A percentile compares a stretch with the other conserved stretches of the same genome.
Conservation (phyloP, 179 eudicot genomes). For the Actinidia polygama region DNA sequence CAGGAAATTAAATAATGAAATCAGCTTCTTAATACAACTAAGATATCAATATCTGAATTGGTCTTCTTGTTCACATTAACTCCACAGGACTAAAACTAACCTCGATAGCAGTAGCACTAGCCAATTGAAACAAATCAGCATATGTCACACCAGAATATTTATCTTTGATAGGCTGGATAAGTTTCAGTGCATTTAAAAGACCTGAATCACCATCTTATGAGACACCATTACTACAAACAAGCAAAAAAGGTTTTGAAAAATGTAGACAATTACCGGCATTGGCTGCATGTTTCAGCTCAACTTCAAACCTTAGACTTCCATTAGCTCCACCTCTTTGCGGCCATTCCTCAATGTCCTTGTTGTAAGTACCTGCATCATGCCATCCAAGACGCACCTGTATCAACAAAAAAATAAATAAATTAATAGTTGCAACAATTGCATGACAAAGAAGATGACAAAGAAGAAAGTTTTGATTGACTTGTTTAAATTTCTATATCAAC, state of each 20-base stretch:
- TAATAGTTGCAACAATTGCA: background rate
- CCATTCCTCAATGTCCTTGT: conserved; percentile 92
- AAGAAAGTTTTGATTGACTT: background rate
- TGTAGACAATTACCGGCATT: conserved; percentile 67
- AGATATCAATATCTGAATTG: conserved; percentile 3
- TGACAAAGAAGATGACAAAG: background rate
- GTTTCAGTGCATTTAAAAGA: conserved; percentile 92
- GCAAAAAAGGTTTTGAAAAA: background rate
- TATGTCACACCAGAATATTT: conserved; percentile 86
- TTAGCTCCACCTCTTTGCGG: conserved; percentile 96
- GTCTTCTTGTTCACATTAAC: conserved; percentile 2
- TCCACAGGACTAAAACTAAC: conserved; percentile 38
- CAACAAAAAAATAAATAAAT: conserved; percentile 9
- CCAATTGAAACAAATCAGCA: conserved; percentile 93
- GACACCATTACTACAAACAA: conserved; percentile 20
- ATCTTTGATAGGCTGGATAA: conserved; percentile 90
- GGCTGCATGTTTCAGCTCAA: conserved; percentile 93
- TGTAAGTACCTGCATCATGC: conserved; percentile 96
- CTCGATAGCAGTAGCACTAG: conserved; percentile 98
- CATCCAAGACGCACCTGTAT: conserved; percentile 91
- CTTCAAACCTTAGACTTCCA: conserved; percentile 90
- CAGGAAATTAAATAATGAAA: background rate
- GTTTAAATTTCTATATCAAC: background rate
- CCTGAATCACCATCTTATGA: conserved; percentile 50
- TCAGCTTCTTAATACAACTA: conserved; percentile 15